phyloP scores from a whole-genome alignment of 441 rosid genomes.

The Euphorbia corollata region DNA sequence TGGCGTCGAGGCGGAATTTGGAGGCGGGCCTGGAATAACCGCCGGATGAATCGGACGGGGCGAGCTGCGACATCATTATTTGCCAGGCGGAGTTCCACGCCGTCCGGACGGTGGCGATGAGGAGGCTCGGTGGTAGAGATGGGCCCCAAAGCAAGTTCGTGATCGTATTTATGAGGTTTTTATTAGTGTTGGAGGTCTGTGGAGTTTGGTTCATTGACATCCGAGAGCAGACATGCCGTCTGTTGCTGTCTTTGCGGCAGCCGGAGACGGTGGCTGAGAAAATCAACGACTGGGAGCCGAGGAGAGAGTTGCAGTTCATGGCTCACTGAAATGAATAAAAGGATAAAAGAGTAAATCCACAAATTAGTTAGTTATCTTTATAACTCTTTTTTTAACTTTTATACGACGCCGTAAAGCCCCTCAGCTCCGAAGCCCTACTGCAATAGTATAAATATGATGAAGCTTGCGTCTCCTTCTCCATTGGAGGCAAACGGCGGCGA shows the following conservation, averaged over 20 bases:
- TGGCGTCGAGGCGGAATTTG: conserved; percentile 40
- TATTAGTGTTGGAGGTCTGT: conserved; percentile 9
- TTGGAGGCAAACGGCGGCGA: conserved; percentile 3
- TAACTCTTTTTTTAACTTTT: too few relatives aligned
- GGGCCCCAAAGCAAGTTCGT: conserved; percentile 73
- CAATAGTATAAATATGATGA: background rate
- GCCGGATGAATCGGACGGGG: conserved; percentile 80
- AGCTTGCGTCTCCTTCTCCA: too few relatives aligned
- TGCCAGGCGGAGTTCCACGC: conserved; percentile 74
- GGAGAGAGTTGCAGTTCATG: conserved; percentile 27
- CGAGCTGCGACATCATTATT: conserved; percentile 88
- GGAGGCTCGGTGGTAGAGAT: conserved; percentile 84
- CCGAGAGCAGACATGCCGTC: conserved; percentile 28
- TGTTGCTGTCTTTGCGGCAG: background rate
- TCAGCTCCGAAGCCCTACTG: conserved; percentile 12
- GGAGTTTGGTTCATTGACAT: conserved; percentile 32
- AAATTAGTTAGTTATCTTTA: too few relatives aligned
- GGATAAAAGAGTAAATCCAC: too few relatives aligned
- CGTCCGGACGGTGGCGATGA: conserved; percentile 65
- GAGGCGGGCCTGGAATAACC: conserved; percentile 69
- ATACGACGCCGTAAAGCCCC: background rate
- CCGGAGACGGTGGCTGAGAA: conserved; percentile 10
- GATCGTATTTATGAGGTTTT: conserved; percentile 34
- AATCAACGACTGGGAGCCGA: conserved; percentile 19
- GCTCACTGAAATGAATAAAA: background rate